Evolutionary conservation across 768 basidiomycete species (phyloP).

Genomic region (Austroboletus festivus): DNA sequence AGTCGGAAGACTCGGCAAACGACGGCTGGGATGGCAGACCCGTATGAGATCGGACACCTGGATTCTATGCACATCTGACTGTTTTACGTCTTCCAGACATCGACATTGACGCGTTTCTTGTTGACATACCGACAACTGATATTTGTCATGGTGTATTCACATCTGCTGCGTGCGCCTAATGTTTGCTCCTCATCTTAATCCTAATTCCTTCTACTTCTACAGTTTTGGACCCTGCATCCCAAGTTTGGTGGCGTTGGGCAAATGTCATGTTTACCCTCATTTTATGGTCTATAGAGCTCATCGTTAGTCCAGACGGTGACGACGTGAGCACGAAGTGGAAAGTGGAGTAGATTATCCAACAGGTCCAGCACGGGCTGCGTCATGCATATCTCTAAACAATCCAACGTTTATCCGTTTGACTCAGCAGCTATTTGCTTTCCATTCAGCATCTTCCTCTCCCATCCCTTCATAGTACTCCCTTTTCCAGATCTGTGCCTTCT

Average conservation of each 20-base stretch:
- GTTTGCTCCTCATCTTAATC: not conserved
- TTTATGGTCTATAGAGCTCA: conserved; percentile 78
- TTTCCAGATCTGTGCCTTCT: conserved; percentile 87
- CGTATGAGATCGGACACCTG: conserved; percentile 35
- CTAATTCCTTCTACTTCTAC: conserved; percentile 4
- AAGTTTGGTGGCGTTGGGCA: conserved; percentile 93
- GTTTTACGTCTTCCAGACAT: conserved; percentile 49
- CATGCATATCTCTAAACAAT: conserved; percentile 2
- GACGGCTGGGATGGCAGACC: conserved; percentile 70
- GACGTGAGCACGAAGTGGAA: conserved; percentile 71
- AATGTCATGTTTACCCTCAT: conserved; percentile 84
- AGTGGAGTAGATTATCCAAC: conserved; percentile 44
- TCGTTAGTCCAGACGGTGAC: conserved; percentile 77
- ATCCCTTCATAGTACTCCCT: conserved; percentile 80
- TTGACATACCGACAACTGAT: conserved; percentile 82
- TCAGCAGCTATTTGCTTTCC: conserved; percentile 58
- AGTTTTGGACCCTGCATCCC: conserved; percentile 89
- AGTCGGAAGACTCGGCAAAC: conserved; percentile 58
- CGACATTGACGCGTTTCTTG: conserved; percentile 67
- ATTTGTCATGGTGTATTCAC: conserved; percentile 85
- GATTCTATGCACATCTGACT: conserved; percentile 7
- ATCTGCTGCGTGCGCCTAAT: conserved; percentile 65
- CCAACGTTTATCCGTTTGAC: conserved; percentile 1
- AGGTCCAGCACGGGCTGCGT: conserved; percentile 9
- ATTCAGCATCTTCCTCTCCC: conserved; percentile 56